Percentiles rank a stretch among this genome's conserved stretches.
Evolutionary conservation across 225 moss, liverwort and hornwort species (phyloP).

Genomic region (Pseudoscleropodium purum): DNA sequence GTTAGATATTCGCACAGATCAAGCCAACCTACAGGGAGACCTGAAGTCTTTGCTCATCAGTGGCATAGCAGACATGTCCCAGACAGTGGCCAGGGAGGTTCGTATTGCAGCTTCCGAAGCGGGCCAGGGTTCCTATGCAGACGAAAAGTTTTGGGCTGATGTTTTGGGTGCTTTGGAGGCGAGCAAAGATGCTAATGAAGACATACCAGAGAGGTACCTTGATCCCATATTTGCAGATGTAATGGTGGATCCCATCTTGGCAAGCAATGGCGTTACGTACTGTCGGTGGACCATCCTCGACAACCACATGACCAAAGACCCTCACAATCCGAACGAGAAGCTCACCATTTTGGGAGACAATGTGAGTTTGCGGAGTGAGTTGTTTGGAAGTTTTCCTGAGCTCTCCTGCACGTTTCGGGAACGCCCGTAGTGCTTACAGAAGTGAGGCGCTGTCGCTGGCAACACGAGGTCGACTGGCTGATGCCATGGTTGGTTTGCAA

Average conservation of each 20-base stretch:
- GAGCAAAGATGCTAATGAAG: neutral
- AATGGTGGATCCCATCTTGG: neutral
- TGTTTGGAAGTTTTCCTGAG: neutral
- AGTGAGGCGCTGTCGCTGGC: neutral
- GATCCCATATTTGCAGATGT: conserved; percentile 1
- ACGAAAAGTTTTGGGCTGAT: conserved; percentile 10
- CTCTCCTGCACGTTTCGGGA: neutral
- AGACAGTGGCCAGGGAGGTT: neutral
- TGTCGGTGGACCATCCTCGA: conserved; percentile 6
- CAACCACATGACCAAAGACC: conserved; percentile 1
- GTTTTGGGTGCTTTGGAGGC: neutral
- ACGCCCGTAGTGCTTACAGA: neutral
- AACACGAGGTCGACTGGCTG: neutral
- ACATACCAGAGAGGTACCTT: neutral
- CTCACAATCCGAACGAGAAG: neutral
- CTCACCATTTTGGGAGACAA: neutral
- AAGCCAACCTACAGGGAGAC: neutral
- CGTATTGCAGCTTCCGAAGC: neutral
- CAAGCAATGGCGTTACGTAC: conserved; percentile 17
- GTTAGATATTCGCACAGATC: neutral
- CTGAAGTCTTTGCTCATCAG: conserved; percentile 1
- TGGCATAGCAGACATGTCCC: neutral
- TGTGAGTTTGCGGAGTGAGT: conserved; percentile 2
- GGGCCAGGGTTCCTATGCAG: neutral
- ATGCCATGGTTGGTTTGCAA: conserved; percentile 2